Conservation (phyloP, 2,329 filamentous ascomycete genomes). For the Grosmannia clavigera region DNA sequence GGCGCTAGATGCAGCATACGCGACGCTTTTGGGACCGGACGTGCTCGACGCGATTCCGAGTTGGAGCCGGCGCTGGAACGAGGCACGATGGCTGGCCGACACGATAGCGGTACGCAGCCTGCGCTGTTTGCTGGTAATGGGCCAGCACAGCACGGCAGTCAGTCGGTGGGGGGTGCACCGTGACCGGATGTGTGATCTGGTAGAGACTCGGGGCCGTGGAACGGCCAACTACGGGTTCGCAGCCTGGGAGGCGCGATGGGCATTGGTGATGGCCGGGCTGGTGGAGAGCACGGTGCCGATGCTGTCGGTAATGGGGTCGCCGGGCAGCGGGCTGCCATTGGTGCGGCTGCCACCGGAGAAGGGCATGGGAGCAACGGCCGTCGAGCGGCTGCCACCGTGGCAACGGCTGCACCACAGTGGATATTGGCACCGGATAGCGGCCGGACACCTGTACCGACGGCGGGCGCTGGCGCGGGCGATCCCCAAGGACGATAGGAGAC, state of each 20-base stretch:
- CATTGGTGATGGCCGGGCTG: constrained; percentile 47
- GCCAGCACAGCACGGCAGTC: constrained; percentile 66
- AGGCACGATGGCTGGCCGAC: constrained; percentile 81
- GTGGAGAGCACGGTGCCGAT: constrained; percentile 33
- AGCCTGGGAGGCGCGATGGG: constrained; percentile 77
- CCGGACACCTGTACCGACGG: constrained; percentile 41
- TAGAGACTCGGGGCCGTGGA: constrained; percentile 74
- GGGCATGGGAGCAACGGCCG: constrained; percentile 34
- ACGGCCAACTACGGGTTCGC: constrained; percentile 86
- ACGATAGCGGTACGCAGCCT: constrained; percentile 67
- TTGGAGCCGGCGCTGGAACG: constrained; percentile 85
- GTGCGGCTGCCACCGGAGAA: constrained; percentile 35
- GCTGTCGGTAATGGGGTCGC: constrained; percentile 20
- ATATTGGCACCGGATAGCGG: constrained; percentile 53
- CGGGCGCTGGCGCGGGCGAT: constrained; percentile 42
- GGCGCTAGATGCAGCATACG: constrained; percentile 79
- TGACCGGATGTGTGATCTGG: constrained; percentile 58
- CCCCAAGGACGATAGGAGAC: constrained; percentile 44
- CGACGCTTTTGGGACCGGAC: constrained; percentile 68
- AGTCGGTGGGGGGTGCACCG: constrained; percentile 71
- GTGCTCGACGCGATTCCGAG: constrained; percentile 79
- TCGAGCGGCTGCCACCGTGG: constrained; percentile 45
- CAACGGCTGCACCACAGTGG: constrained; percentile 53
- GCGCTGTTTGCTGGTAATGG: constrained; percentile 70
- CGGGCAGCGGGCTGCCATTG: constrained; percentile 25